phyloP scores from a whole-genome alignment of 2,329 filamentous ascomycete genomes.

The Penicillium sp. region DNA sequence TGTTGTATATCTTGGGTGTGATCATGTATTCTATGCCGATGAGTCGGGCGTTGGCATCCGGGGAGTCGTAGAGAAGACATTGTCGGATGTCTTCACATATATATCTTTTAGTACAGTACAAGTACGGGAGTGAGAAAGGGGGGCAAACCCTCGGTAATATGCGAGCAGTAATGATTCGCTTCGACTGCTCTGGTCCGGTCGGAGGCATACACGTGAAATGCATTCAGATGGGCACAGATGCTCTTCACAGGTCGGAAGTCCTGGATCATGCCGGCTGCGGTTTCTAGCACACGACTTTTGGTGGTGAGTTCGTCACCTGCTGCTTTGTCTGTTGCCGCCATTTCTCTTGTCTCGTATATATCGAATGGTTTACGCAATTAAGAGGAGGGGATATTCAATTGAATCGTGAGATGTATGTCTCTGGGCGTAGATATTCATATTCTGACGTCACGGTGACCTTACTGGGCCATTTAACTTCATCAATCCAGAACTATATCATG shows the following conservation, averaged over 20 bases:
- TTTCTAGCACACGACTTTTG: slow-evolving; percentile 37
- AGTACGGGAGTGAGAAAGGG: not conserved
- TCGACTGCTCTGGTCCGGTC: slow-evolving; percentile 68
- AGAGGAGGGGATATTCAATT: not conserved
- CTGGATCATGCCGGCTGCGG: slow-evolving; percentile 33
- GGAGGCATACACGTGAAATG: slow-evolving; percentile 78
- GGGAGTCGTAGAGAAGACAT: slow-evolving; percentile 78
- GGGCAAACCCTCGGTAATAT: slow-evolving; percentile 59
- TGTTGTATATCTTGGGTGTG: slow-evolving; percentile 62
- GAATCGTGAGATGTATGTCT: no score
- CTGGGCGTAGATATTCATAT: not conserved
- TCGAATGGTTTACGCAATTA: not conserved
- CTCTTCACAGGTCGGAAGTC: slow-evolving; percentile 66
- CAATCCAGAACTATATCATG: not conserved
- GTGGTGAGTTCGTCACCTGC: slow-evolving; percentile 30
- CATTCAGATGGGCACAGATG: slow-evolving; percentile 79
- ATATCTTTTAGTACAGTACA: not conserved
- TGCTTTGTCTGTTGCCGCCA: slow-evolving; percentile 14
- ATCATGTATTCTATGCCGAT: slow-evolving; percentile 91
- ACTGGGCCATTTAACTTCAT: not conserved
- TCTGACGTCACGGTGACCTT: slow-evolving; percentile 6
- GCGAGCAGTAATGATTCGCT: slow-evolving; percentile 80
- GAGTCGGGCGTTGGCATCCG: slow-evolving; percentile 62
- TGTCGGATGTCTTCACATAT: slow-evolving; percentile 63
- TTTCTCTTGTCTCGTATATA: not conserved